Evolutionary conservation across 805 yeast species (phyloP).

Genomic region (Monosporozyma aquatica): DNA sequence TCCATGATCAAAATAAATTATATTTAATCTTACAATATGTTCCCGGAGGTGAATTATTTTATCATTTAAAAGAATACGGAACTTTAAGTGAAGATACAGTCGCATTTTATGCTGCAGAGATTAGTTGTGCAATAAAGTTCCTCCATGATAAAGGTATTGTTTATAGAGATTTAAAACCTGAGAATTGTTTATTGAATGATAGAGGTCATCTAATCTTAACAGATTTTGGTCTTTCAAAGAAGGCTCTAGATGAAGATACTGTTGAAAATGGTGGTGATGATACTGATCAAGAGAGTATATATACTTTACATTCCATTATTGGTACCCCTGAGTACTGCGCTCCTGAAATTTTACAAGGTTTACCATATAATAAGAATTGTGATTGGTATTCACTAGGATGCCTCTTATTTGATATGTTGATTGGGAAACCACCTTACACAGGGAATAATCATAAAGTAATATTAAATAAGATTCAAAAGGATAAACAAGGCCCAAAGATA

Average conservation of each 20-base stretch:
- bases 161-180: slow-evolving; percentile 83
- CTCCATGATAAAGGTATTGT: slow-evolving; percentile 74
- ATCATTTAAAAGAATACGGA: slow-evolving; percentile 33
- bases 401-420: slow-evolving; percentile 65
- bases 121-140: slow-evolving; percentile 67
- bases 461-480: slow-evolving; percentile 62
- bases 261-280: slow-evolving; percentile 2
- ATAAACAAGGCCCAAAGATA: slow-evolving; percentile 42
- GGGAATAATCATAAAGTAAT: slow-evolving; percentile 72
- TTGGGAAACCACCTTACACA: slow-evolving; percentile 84
- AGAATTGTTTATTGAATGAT: slow-evolving; percentile 66
- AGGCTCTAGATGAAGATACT: slow-evolving; percentile 12
- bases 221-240: slow-evolving; percentile 71
- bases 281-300: slow-evolving; percentile 14
- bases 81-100: slow-evolving; percentile 55
- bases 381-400: slow-evolving; percentile 94
- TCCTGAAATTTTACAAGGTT: slow-evolving; percentile 76
- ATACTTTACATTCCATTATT: slow-evolving; percentile 32
- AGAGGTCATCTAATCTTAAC: slow-evolving; percentile 72
- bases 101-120: slow-evolving; percentile 72
- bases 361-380: slow-evolving; percentile 66
- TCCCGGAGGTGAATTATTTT: slow-evolving; percentile 78
- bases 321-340: slow-evolving; percentile 55
- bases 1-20: slow-evolving; percentile 70
- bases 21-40: slow-evolving; percentile 72